Evolutionary conservation across 768 basidiomycete genomes (phyloP).

Genomic region (Macrolepiota dolichaula): DNA sequence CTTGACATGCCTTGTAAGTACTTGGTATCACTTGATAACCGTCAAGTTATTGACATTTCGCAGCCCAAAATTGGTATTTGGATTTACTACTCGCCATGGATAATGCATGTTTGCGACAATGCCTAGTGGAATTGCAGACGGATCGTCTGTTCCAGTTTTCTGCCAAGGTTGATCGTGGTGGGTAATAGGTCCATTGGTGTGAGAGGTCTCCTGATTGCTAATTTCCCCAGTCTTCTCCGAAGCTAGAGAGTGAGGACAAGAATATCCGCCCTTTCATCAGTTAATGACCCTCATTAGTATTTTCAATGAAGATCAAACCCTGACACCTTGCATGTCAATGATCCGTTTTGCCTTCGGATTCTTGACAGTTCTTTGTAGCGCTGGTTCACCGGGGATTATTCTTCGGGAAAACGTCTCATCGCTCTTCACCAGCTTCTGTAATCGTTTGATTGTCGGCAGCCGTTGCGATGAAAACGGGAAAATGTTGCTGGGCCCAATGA

Average conservation of each 20-base stretch:
- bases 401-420: slow-evolving; percentile 12
- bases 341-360: slow-evolving; percentile 10
- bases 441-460: neutral
- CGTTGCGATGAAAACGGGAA: neutral
- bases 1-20: neutral
- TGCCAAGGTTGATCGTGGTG: neutral
- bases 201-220: neutral
- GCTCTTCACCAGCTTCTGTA: neutral
- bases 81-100: slow-evolving; percentile 4
- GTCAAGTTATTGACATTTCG: neutral
- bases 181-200: neutral
- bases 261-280: neutral
- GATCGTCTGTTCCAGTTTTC: slow-evolving; percentile 3
- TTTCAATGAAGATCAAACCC: neutral
- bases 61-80: neutral
- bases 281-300: neutral
- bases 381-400: slow-evolving; percentile 3
- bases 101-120: neutral
- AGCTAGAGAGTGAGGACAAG: neutral
- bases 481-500: slow-evolving; percentile 1
- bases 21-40: neutral
- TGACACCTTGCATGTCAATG: neutral
- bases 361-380: slow-evolving; percentile 6
- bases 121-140: neutral
- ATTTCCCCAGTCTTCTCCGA: slow-evolving; percentile 2